Conservation (phyloP, 1,284 basidiomycete species). For the Sanguinoderma infundibulare region DNA sequence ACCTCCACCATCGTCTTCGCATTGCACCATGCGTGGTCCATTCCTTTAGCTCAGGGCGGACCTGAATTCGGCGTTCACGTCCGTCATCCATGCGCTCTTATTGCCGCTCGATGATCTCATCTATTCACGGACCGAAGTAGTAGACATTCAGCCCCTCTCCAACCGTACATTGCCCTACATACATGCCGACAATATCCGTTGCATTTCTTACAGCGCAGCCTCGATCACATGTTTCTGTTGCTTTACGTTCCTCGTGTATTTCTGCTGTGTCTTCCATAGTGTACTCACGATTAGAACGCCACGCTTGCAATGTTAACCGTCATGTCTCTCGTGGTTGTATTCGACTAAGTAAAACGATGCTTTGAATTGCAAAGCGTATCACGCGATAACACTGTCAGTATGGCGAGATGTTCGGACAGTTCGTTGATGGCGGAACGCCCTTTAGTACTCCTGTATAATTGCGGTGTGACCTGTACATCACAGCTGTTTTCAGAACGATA, state of each 20-base stretch:
- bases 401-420: too few species aligned
- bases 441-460: too few species aligned
- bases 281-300: not conserved
- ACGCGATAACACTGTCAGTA: too few species aligned
- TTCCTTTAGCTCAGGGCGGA: not conserved
- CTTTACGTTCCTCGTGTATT: not conserved
- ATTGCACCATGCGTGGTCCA: not conserved
- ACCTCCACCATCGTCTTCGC: not conserved
- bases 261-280: not conserved
- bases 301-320: not conserved
- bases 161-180: not conserved
- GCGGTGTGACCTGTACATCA: too few species aligned
- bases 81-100: too few species aligned
- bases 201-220: not conserved
- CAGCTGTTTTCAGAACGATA: too few species aligned
- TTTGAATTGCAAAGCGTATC: too few species aligned
- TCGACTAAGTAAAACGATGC: too few species aligned
- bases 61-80: too few species aligned
- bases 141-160: not conserved
- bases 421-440: too few species aligned
- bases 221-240: not conserved
- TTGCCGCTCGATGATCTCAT: too few species aligned
- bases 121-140: too few species aligned
- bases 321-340: not conserved
- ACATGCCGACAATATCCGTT: not conserved